Evolutionary conservation across 2,329 filamentous ascomycete genomes (phyloP), one percentile per base, ranked within the genome.

Genomic region (Drechslera avenae): DNA sequence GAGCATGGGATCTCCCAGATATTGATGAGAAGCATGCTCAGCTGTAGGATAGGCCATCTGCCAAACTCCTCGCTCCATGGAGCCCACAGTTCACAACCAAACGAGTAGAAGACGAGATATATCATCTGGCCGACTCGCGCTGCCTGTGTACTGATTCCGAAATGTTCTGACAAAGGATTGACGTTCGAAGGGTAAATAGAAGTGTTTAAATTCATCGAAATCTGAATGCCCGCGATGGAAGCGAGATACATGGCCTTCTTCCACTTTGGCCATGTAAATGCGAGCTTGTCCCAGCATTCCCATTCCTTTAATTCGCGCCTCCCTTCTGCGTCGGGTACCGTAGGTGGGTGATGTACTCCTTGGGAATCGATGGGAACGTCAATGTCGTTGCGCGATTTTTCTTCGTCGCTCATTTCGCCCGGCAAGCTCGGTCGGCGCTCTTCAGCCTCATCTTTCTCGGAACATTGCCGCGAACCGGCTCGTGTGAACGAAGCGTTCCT

Each of bases 11-110:
- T 72, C 88, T 91, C 18, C 83, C 83, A 90, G 69, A 2, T 83
- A 86, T 53, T 89, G 85, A 58, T 67, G 39, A 61, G 64, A 17
- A 62, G 88, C 85, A 79, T 81, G 90, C 54, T 65, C 82, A 87
- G 26, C 82, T 81, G 10, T 78, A 83, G 3, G 76, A 81, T 42
- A 77, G n/a, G 80, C 77, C 64, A 67, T 26, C 64, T 41, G 89
- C 71, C 90, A 53, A 92, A 79, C 63, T 94, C 90, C 68, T 94
- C 90, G 35, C 83, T 88, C 88, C 89, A 81, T 59, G 17, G 90
- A 0, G 90, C 90, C 90, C 90, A 94, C 0, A 92, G 80, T 71
- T 94, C 90, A 69, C 90, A 94, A 23, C 90, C 90, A 67, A 94
- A 91, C 34, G 89, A 89, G 69, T 94, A 94, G 4, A 86, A 72